Percentiles rank a stretch among this genome's conserved stretches.
phyloP scores from a whole-genome alignment of 2,329 filamentous ascomycete species.

The Balansia obtecta region DNA sequence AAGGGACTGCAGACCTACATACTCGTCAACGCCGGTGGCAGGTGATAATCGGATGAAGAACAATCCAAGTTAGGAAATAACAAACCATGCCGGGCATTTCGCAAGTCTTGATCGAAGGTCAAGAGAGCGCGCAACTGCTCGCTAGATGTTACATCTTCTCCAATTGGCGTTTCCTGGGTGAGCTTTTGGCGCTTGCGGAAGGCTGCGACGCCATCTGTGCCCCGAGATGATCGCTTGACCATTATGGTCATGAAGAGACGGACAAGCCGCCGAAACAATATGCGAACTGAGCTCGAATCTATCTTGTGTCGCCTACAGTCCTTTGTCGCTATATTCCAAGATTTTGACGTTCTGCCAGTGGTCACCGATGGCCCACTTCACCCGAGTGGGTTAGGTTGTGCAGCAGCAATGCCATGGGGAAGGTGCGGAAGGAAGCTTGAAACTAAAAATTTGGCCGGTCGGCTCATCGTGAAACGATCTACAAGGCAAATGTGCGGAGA shows the following conservation, averaged over 20 bases:
- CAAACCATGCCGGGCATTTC: conserved; percentile 52
- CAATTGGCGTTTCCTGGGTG: conserved; percentile 43
- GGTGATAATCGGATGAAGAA: no score
- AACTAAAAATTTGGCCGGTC: no score
- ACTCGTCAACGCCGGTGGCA: not conserved
- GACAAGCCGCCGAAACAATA: not conserved
- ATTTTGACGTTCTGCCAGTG: conserved; percentile 25
- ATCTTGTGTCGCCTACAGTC: not conserved
- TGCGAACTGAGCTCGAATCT: not conserved
- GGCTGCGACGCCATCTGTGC: conserved; percentile 26
- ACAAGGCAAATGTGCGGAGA: no score
- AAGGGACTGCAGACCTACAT: conserved; percentile 51
- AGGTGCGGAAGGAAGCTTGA: no score
- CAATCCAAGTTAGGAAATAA: not conserved
- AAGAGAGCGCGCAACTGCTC: conserved; percentile 58
- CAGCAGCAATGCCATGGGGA: not conserved
- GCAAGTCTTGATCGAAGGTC: conserved; percentile 57
- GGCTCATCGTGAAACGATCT: no score
- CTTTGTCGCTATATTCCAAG: conserved; percentile 13
- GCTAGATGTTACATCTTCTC: conserved; percentile 48
- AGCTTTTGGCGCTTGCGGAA: conserved; percentile 43
- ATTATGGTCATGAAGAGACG: conserved; percentile 16
- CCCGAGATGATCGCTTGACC: conserved; percentile 31
- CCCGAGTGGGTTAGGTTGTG: conserved; percentile 8
- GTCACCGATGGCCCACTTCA: conserved; percentile 19